Evolutionary conservation across 805 yeast genomes (phyloP), one percentile per base, ranked within the genome.

Genomic region (Barnettozyma botsteinii): DNA sequence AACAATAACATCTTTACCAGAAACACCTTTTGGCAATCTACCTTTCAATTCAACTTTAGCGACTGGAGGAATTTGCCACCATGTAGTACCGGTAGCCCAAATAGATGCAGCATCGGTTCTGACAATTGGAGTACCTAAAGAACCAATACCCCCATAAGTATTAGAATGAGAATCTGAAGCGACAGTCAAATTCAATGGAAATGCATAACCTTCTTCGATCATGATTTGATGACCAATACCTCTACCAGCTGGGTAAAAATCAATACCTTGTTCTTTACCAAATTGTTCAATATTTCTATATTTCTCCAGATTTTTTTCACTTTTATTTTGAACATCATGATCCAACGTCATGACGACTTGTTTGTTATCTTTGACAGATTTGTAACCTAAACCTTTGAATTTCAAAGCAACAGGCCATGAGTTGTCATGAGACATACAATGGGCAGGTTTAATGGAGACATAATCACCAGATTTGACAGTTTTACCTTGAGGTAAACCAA

Each of bases 21-120:
- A 79, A 14, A 86, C 88, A 14, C 96, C 96, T 37, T 72, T 65
- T 11, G 94, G 96, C 43, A 93, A 72, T 50, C 75, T 63, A 31
- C 96, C 96, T 49, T 73, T 69, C 41, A 93, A 73, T 61, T 86
- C 94, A 9, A 93, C 98, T 55, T 80, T 78, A 26, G 98, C 98
- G 19, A 93, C 98, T 1, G 98, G 98, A 3, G 99, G 99, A 40
- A 93, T 86, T 75, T 94, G 98, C 98, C 98, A 93, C 99, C 99
- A 93, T 4, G 98, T 93, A 66, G 88, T 95, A 30, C 98, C 98
- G 0, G 99, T 93, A 11, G 99, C 98, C 99, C 99, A 93, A 50
- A 93, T 91, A 9, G 97, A 79, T 4, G 99, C 99, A 18, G 98
- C 98, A 64, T 93, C 99, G 0, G 99, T 93, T 64, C 99, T 77